Evolutionary conservation across 768 basidiomycete genomes (phyloP).

Genomic region (Pleurotus platypus): DNA sequence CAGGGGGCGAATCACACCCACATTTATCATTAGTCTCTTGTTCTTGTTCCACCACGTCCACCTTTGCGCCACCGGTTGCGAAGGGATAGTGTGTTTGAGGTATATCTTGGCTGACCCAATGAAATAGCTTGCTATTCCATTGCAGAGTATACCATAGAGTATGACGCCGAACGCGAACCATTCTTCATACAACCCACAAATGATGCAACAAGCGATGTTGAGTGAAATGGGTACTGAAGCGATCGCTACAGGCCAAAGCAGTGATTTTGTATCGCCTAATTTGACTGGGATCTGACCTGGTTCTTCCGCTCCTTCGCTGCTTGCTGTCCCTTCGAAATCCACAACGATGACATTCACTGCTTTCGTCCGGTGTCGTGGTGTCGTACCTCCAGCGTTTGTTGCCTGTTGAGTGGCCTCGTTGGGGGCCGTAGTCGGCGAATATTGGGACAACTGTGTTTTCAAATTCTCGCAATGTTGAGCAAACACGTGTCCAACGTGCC

Average conservation of each 20-base stretch:
- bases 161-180: conserved; percentile 29
- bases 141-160: conserved; percentile 27
- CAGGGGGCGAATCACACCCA: conserved; percentile 14
- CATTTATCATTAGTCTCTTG: too few relatives aligned
- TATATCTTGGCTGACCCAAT: conserved; percentile 25
- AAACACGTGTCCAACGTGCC: conserved; percentile 22
- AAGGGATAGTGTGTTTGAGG: conserved; percentile 16
- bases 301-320: neutral
- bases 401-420: too few relatives aligned
- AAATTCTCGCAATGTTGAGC: conserved; percentile 16
- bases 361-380: conserved; percentile 8
- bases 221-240: conserved; percentile 18
- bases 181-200: conserved; percentile 21
- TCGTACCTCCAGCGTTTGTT: too few relatives aligned
- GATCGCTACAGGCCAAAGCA: conserved; percentile 15
- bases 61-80: neutral
- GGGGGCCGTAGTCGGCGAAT: conserved; percentile 1
- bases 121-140: conserved; percentile 22
- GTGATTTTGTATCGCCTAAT: neutral
- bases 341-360: conserved; percentile 17
- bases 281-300: neutral
- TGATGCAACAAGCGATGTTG: conserved; percentile 19
- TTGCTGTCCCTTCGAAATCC: conserved; percentile 6
- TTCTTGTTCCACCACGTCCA: too few relatives aligned
- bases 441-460: neutral